Evolutionary conservation across 1,139 yeast species (phyloP).

Genomic region (Eremothecium coryli): DNA sequence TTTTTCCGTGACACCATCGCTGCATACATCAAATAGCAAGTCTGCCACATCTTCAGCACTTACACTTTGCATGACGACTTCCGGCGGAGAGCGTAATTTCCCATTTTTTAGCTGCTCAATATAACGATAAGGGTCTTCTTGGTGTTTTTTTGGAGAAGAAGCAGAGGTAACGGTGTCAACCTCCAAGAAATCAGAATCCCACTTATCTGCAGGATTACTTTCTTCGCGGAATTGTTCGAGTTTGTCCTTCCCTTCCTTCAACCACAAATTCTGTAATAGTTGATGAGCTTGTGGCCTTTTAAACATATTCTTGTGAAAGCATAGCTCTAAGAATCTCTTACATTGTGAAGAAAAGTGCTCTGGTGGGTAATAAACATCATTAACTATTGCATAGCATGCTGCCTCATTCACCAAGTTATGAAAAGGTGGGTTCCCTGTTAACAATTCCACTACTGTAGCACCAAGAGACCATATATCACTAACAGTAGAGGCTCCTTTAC

Average conservation of each 20-base stretch:
- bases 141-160: slow-evolving; percentile 3
- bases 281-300: slow-evolving; percentile 26
- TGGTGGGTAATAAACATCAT: slow-evolving; percentile 79
- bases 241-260: slow-evolving; percentile 11
- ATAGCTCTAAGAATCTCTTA: slow-evolving; percentile 57
- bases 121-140: slow-evolving; percentile 2
- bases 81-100: slow-evolving; percentile 1
- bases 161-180: neutral
- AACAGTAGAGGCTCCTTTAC: slow-evolving; percentile 80
- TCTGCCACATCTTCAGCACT: slow-evolving; percentile 3
- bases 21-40: slow-evolving; percentile 1
- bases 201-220: slow-evolving; percentile 16
- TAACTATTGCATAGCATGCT: slow-evolving; percentile 85
- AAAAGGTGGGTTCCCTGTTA: slow-evolving; percentile 85
- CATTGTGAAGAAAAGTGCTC: slow-evolving; percentile 43
- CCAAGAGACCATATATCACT: slow-evolving; percentile 94
- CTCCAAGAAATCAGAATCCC: slow-evolving; percentile 25
- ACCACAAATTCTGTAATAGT: slow-evolving; percentile 24
- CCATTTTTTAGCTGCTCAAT: slow-evolving; percentile 2
- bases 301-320: slow-evolving; percentile 48
- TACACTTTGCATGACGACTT: slow-evolving; percentile 1
- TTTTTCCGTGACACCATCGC: neutral
- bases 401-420: slow-evolving; percentile 76
- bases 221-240: slow-evolving; percentile 19
- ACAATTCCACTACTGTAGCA: slow-evolving; percentile 79